phyloP scores from a whole-genome alignment of 148 eudicot genomes.

The Vaccinium darrowii region DNA sequence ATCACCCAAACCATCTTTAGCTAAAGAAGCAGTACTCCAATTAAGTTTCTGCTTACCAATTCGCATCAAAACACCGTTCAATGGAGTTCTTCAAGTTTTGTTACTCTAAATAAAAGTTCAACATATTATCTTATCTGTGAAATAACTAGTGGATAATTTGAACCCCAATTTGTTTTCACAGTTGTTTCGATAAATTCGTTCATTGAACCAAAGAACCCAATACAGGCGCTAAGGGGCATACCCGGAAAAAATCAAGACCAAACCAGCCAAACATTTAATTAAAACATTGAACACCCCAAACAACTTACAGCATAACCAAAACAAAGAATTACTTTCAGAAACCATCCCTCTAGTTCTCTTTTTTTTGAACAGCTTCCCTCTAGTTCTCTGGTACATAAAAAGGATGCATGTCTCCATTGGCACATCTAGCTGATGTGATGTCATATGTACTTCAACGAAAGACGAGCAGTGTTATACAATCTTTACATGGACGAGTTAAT shows the following conservation, averaged over 20 bases:
- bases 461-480: neutral
- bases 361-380: too few relatives aligned
- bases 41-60: too few relatives aligned
- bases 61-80: too few relatives aligned
- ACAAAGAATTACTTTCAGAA: neutral
- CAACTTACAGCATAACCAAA: neutral
- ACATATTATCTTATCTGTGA: too few relatives aligned
- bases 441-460: neutral
- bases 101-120: too few relatives aligned
- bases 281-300: neutral
- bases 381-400: neutral
- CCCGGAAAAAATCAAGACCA: neutral
- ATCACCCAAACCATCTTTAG: too few relatives aligned
- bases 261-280: neutral
- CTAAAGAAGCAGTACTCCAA: too few relatives aligned
- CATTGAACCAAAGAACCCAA: neutral
- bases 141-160: too few relatives aligned
- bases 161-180: too few relatives aligned
- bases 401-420: neutral
- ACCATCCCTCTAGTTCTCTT: too few relatives aligned
- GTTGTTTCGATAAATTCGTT: too few relatives aligned
- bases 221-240: neutral
- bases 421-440: neutral
- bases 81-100: too few relatives aligned
- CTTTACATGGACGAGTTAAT: conserved; percentile 41